These are phyloP conservation scores for Alternaria metachromatica DNA, from an alignment of 2,329 filamentous ascomycete species.

Conservation along the genomic window DNA sequence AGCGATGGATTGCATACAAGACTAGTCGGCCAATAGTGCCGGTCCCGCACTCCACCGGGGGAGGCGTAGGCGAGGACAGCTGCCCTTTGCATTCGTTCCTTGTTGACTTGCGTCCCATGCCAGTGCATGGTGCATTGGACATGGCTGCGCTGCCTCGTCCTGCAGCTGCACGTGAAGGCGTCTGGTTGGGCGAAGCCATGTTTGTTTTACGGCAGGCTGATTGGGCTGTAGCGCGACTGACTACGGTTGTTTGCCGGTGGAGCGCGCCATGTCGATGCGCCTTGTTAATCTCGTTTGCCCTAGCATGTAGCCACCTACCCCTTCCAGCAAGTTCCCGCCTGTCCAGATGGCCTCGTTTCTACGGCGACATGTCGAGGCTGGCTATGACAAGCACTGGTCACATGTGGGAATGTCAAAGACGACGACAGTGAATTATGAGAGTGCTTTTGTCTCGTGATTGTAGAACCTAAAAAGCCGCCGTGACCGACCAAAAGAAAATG, in stretches of 20 bases:
- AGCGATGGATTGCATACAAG: not conserved
- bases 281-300: conserved; percentile 35
- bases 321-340: conserved; percentile 9
- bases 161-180: not conserved
- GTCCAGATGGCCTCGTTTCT: not conserved
- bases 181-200: not conserved
- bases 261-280: conserved; percentile 19
- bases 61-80: conserved; percentile 3
- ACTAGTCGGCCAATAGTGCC: conserved; percentile 17
- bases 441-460: conserved; percentile 22
- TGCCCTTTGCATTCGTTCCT: not conserved
- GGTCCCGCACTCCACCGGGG: not conserved
- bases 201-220: not conserved
- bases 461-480: conserved; percentile 36
- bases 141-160: not conserved
- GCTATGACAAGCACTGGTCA: not conserved
- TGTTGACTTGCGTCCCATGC: not conserved
- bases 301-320: conserved; percentile 15
- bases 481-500: conserved; percentile 33
- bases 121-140: not conserved
- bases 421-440: conserved; percentile 7
- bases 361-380: not conserved
- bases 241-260: not conserved
- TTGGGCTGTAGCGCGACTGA: conserved; percentile 1
- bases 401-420: not conserved